These are phyloP conservation scores for Lichtheimia ornata DNA, from an alignment of 371 early-diverging fungal species.

Conservation along the genomic window DNA sequence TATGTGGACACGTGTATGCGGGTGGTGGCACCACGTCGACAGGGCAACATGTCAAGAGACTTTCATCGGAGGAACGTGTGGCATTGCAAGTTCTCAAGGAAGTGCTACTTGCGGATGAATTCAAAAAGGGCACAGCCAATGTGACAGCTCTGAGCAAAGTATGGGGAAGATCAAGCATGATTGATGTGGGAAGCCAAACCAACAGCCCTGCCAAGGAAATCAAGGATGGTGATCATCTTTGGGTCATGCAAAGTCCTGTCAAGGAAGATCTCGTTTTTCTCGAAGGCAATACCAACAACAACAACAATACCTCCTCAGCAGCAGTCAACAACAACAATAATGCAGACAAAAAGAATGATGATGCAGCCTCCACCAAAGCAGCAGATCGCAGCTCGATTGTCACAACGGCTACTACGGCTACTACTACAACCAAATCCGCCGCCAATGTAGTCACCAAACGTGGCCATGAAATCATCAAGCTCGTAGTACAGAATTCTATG, in stretches of 20 bases:
- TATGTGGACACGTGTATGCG: conserved; percentile 34
- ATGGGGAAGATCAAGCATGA: conserved; percentile 9
- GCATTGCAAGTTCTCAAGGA: conserved; percentile 63
- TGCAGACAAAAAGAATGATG: conserved; percentile 3
- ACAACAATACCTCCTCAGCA: not conserved
- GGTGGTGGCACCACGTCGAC: conserved; percentile 30
- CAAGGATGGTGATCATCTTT: conserved; percentile 12
- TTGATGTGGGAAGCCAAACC: conserved; percentile 7
- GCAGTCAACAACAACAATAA: not conserved
- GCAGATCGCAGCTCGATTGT: not conserved
- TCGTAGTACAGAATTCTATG: conserved; percentile 64
- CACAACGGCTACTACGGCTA: too few relatives aligned
- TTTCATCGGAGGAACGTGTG: conserved; percentile 38
- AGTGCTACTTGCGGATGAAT: conserved; percentile 54
- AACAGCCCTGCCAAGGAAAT: conserved; percentile 7
- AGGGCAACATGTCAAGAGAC: conserved; percentile 22
- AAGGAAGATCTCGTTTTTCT: conserved; percentile 11
- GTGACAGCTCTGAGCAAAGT: conserved; percentile 16
- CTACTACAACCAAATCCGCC: conserved; percentile 21
- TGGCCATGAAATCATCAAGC: conserved; percentile 55
- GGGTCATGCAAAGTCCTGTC: conserved; percentile 12
- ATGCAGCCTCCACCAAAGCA: not conserved
- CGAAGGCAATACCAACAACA: not conserved
- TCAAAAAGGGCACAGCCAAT: conserved; percentile 36
- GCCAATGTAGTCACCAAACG: conserved; percentile 50